phyloP scores from a whole-genome alignment of 2,329 filamentous ascomycete genomes.

The Beauveria pseudobassiana region DNA sequence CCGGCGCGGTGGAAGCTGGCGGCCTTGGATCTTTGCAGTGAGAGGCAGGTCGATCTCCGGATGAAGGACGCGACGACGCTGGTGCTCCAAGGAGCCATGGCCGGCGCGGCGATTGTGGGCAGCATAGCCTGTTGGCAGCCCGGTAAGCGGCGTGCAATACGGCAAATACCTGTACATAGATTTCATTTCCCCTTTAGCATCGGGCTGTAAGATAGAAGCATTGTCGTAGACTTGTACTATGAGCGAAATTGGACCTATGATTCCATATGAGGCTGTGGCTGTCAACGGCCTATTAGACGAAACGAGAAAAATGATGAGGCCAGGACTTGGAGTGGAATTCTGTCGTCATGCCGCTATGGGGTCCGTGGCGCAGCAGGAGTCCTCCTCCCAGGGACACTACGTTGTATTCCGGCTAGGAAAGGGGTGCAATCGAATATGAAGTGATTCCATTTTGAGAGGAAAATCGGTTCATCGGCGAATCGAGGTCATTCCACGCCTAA shows the following conservation, averaged over 20 bases:
- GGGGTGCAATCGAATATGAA: not conserved
- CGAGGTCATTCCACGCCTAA: not conserved
- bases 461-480: not conserved
- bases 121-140: slow-evolving; percentile 43
- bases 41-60: slow-evolving; percentile 53
- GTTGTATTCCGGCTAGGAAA: not conserved
- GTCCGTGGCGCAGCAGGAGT: slow-evolving; percentile 1
- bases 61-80: slow-evolving; percentile 66
- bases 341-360: not conserved
- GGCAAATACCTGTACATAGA: not conserved
- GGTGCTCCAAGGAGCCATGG: slow-evolving; percentile 57
- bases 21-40: slow-evolving; percentile 55
- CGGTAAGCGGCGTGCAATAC: slow-evolving; percentile 16
- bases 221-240: not conserved
- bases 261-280: not conserved
- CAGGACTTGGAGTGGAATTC: not conserved
- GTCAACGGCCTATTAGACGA: not conserved
- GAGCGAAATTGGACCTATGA: slow-evolving; percentile 4
- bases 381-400: not conserved
- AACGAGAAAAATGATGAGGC: not conserved
- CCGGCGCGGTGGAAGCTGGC: slow-evolving; percentile 40
- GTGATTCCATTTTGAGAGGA: not conserved
- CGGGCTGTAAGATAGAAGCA: slow-evolving; percentile 7
- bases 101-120: slow-evolving; percentile 55
- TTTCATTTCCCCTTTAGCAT: not conserved